phyloP scores from a whole-genome alignment of 192 early-diverging fungal species.

The Linderina pennispora region DNA sequence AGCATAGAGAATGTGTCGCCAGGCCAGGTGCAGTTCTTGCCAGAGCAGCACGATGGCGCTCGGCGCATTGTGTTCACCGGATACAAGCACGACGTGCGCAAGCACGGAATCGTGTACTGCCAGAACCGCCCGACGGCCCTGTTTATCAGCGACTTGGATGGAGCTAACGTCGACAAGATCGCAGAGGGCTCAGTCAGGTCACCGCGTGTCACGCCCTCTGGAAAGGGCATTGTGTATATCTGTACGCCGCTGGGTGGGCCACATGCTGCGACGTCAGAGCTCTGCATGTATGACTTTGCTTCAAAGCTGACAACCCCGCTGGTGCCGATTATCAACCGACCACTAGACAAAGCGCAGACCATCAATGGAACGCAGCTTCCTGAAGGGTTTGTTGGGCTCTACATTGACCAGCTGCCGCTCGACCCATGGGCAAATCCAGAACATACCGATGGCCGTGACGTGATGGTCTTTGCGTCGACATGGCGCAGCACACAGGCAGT shows the following conservation, averaged over 20 bases:
- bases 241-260: slow-evolving; percentile 58
- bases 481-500: slow-evolving; percentile 44
- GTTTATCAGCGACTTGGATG: slow-evolving; percentile 43
- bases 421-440: too few species aligned
- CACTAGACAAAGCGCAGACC: slow-evolving; percentile 6
- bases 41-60: slow-evolving; percentile 24
- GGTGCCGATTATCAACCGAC: slow-evolving; percentile 17
- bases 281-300: slow-evolving; percentile 38
- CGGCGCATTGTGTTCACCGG: slow-evolving; percentile 59
- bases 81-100: slow-evolving; percentile 51
- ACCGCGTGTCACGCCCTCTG: slow-evolving; percentile 55
- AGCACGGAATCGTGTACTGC: slow-evolving; percentile 60
- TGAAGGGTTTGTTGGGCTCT: slow-evolving; percentile 64
- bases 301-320: slow-evolving; percentile 1
- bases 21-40: slow-evolving; percentile 47
- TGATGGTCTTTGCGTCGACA: slow-evolving; percentile 22
- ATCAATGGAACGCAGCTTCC: slow-evolving; percentile 20
- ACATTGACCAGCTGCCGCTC: slow-evolving; percentile 50
- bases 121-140: slow-evolving; percentile 59
- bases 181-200: slow-evolving; percentile 47
- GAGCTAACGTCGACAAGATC: slow-evolving; percentile 26
- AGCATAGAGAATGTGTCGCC: slow-evolving; percentile 22
- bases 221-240: slow-evolving; percentile 51
- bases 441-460: slow-evolving; percentile 7
- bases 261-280: slow-evolving; percentile 56